These are phyloP conservation scores for Apiospora malaysiana DNA, from an alignment of 2,329 filamentous ascomycete genomes.

Conservation along the genomic window DNA sequence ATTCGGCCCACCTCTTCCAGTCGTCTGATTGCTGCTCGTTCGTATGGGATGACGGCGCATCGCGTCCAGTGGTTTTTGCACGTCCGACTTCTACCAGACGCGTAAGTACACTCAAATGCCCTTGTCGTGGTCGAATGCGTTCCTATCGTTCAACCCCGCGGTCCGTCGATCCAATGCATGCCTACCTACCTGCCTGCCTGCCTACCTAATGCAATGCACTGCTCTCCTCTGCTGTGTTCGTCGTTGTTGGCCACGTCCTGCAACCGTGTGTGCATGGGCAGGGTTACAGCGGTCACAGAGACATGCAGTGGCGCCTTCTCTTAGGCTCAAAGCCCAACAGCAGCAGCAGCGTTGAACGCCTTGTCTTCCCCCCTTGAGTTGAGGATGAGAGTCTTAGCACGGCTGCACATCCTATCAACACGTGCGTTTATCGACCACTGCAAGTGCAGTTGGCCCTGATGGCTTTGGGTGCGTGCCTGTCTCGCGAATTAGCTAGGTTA, in stretches of 20 bases:
- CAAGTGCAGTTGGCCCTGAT: neutral
- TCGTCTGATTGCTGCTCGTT: slow-evolving; percentile 2
- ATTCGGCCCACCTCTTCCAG: neutral
- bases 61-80: slow-evolving; percentile 36
- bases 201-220: neutral
- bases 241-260: slow-evolving; percentile 17
- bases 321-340: slow-evolving; percentile 7
- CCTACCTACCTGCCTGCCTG: neutral
- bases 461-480: neutral
- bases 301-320: slow-evolving; percentile 9
- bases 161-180: neutral
- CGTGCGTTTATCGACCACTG: neutral
- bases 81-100: slow-evolving; percentile 33
- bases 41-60: neutral
- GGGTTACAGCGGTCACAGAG: slow-evolving; percentile 6
- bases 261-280: neutral
- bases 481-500: neutral
- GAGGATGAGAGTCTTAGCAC: neutral
- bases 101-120: slow-evolving; percentile 29
- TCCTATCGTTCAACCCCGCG: slow-evolving; percentile 27
- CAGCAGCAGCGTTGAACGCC: slow-evolving; percentile 1
- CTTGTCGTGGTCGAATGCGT: slow-evolving; percentile 20
- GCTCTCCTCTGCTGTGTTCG: neutral
- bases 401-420: neutral
- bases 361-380: too few relatives aligned